Percentiles rank a stretch among this genome's conserved stretches.
Evolutionary conservation across 495 filamentous ascomycete genomes (phyloP).

Genomic region (Aspergillus taichungensis): DNA sequence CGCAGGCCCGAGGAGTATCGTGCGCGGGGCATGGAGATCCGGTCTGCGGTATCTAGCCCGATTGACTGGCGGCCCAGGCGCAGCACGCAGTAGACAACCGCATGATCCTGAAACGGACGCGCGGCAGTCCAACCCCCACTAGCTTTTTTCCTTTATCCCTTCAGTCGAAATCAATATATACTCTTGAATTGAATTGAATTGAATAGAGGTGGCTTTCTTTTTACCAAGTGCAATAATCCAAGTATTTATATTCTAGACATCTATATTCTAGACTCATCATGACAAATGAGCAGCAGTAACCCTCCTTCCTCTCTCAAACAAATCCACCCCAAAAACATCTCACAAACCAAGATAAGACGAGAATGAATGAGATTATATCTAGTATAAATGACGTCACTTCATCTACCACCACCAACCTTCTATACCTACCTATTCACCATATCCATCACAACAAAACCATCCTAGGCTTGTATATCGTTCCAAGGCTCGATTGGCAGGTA

Average conservation of each 20-base stretch:
- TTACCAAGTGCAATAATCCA: too few species aligned
- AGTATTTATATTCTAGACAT: too few species aligned
- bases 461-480: too few species aligned
- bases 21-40: conserved; percentile 19
- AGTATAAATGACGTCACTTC: too few species aligned
- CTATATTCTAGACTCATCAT: too few species aligned
- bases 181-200: too few species aligned
- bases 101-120: conserved; percentile 8
- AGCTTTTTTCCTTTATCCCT: not conserved
- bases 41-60: conserved; percentile 20
- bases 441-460: not conserved
- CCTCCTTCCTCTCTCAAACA: not conserved
- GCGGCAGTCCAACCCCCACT: not conserved
- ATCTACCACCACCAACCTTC: not conserved
- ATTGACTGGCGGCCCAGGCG: conserved; percentile 16
- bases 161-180: too few species aligned
- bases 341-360: too few species aligned
- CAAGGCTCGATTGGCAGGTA: too few species aligned
- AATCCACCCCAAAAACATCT: not conserved
- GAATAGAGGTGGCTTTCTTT: too few species aligned
- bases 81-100: conserved; percentile 4
- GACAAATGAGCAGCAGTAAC: too few species aligned
- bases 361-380: too few species aligned
- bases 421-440: not conserved
- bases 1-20: conserved; percentile 25